Evolutionary conservation across 176 grass and related monocot genomes (phyloP).

Genomic region (Saccharum spontaneum): DNA sequence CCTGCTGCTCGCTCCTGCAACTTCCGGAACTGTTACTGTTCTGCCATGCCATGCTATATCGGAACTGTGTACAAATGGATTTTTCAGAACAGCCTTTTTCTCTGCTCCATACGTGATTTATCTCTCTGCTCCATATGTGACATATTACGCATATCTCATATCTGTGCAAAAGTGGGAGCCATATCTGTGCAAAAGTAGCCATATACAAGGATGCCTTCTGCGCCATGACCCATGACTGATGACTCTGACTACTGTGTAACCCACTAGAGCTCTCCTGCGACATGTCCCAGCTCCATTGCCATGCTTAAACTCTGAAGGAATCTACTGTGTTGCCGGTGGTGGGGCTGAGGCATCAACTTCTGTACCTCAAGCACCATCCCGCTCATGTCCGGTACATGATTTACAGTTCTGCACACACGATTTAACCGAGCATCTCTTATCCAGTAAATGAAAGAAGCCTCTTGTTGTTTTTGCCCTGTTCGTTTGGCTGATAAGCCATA

Average conservation of each 20-base stretch:
- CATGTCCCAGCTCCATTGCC: background rate
- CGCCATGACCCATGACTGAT: background rate
- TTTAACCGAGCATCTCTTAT: background rate
- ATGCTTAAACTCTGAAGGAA: constrained; percentile 29
- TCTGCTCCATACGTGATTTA: background rate
- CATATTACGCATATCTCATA: no score
- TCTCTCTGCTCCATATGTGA: background rate
- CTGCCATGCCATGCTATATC: no score
- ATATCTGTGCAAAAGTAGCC: constrained; percentile 16
- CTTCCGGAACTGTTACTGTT: constrained; percentile 8
- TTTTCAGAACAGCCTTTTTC: background rate
- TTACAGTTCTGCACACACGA: background rate
- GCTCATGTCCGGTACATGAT: background rate
- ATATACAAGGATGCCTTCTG: constrained; percentile 23
- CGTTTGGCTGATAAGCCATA: no score
- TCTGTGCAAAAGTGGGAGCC: background rate
- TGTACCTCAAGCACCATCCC: background rate
- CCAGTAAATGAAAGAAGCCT: background rate
- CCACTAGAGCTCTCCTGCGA: background rate
- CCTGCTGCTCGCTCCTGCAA: background rate
- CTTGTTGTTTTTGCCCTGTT: no score
- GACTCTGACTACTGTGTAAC: constrained; percentile 8
- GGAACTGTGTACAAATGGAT: background rate
- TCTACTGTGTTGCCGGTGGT: constrained; percentile 11
- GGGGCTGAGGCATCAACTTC: background rate